phyloP scores from a whole-genome alignment of 2,329 filamentous ascomycete species.

The Fusarium sp. region DNA sequence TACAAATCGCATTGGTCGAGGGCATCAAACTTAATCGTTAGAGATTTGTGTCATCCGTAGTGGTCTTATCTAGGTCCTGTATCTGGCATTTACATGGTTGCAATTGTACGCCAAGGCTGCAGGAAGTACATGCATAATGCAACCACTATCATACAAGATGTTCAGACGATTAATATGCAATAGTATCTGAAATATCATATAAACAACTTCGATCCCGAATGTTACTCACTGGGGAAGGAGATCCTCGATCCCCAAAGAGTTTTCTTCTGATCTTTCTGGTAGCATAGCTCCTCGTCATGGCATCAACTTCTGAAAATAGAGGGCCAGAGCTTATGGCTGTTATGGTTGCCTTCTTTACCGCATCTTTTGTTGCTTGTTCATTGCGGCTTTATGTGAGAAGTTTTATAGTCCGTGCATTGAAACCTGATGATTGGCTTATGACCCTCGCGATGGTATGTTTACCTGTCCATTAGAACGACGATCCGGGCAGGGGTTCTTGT shows the following conservation, averaged over 20 bases:
- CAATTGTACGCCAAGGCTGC: too few relatives aligned
- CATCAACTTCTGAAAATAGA: slow-evolving; percentile 41
- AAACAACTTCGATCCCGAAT: neutral
- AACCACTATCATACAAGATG: neutral
- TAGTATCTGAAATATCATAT: neutral
- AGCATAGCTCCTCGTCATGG: slow-evolving; percentile 6
- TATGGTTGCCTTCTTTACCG: slow-evolving; percentile 46
- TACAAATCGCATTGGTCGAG: neutral
- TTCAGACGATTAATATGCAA: neutral
- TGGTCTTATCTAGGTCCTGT: neutral
- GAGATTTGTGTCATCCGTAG: neutral
- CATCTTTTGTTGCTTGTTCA: slow-evolving; percentile 43
- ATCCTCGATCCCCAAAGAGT: neutral
- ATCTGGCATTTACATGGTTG: neutral
- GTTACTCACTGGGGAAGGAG: neutral
- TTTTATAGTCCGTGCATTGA: slow-evolving; percentile 51
- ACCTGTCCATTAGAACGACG: neutral
- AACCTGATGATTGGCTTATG: slow-evolving; percentile 55
- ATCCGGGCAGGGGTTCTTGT: too few relatives aligned
- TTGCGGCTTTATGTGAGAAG: slow-evolving; percentile 52
- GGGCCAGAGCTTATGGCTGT: slow-evolving; percentile 50
- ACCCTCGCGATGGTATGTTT: slow-evolving; percentile 46
- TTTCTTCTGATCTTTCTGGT: neutral
- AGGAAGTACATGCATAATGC: neutral
- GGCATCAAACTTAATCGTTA: neutral